phyloP scores from a whole-genome alignment of 768 basidiomycete genomes.

The Panellus pusillus region DNA sequence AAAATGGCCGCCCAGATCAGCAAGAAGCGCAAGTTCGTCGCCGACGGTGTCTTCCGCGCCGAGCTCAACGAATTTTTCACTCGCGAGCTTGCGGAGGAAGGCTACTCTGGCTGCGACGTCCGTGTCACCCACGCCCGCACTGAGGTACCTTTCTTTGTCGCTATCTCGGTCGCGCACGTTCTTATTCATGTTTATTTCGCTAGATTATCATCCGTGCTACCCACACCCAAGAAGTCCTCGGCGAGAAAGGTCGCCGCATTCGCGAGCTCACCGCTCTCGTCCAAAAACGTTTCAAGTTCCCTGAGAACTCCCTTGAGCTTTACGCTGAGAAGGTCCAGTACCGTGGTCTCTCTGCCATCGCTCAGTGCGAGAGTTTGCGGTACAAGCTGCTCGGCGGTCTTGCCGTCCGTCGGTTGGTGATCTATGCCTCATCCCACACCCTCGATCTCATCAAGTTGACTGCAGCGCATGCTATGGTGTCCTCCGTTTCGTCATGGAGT shows the following conservation, averaged over 20 bases:
- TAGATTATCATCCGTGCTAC: constrained; percentile 99
- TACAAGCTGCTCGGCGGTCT: constrained; percentile 99
- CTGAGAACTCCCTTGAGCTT: constrained; percentile 96
- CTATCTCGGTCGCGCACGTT: too few relatives aligned
- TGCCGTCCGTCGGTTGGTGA: constrained; percentile 89
- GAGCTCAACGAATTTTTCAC: constrained; percentile 99
- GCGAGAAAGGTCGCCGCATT: constrained; percentile 99
- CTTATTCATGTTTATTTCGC: neutral
- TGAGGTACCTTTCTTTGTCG: constrained; percentile 54
- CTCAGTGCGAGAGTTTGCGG: constrained; percentile 96
- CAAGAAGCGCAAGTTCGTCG: constrained; percentile 98
- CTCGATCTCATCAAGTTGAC: neutral
- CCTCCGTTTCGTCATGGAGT: constrained; percentile 99
- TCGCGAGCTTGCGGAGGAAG: constrained; percentile 97
- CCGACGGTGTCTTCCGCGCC: constrained; percentile 98
- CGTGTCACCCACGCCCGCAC: constrained; percentile 99
- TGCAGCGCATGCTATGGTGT: constrained; percentile 97
- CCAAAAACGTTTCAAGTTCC: constrained; percentile 99
- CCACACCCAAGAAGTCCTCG: constrained; percentile 98
- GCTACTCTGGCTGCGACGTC: constrained; percentile 99
- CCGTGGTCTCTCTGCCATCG: constrained; percentile 97
- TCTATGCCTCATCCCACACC: neutral
- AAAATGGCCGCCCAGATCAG: constrained; percentile 87
- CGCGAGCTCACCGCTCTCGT: constrained; percentile 98
- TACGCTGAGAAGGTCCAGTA: constrained; percentile 99